Conservation (phyloP, 1,139 yeast species). For the Groenewaldozyma sp. region DNA sequence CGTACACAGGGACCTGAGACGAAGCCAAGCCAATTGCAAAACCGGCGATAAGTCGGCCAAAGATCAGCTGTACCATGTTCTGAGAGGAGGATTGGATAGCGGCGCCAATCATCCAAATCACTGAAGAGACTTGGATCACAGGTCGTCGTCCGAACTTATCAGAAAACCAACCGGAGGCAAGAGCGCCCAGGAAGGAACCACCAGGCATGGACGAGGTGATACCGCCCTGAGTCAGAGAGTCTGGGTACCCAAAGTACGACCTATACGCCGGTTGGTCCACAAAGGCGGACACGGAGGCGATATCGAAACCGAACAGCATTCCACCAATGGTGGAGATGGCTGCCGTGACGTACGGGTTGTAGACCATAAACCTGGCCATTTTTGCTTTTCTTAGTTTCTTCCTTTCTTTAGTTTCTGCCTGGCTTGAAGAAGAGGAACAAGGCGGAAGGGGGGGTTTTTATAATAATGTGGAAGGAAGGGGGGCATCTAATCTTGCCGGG, state of each 20-base stretch:
- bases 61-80: constrained; percentile 60
- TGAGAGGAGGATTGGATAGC: constrained; percentile 70
- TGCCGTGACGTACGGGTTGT: constrained; percentile 32
- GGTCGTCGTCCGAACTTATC: constrained; percentile 71
- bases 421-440: too few species aligned
- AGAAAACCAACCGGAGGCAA: constrained; percentile 37
- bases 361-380: constrained; percentile 12
- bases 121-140: constrained; percentile 62
- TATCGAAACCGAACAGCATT: constrained; percentile 93
- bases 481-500: too few species aligned
- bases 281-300: constrained; percentile 82
- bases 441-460: too few species aligned
- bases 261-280: constrained; percentile 59
- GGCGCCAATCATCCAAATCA: constrained; percentile 73
- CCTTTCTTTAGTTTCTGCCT: too few species aligned
- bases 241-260: constrained; percentile 29
- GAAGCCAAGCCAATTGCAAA: constrained; percentile 64
- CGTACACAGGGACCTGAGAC: constrained; percentile 62
- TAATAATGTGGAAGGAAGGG: too few species aligned
- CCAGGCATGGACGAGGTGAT: constrained; percentile 93
- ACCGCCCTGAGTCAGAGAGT: constrained; percentile 58
- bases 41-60: constrained; percentile 60
- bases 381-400: too few species aligned
- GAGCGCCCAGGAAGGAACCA: constrained; percentile 60
- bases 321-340: constrained; percentile 76